phyloP scores from a whole-genome alignment of 2,329 filamentous ascomycete species.

The Ophiostoma sp. region DNA sequence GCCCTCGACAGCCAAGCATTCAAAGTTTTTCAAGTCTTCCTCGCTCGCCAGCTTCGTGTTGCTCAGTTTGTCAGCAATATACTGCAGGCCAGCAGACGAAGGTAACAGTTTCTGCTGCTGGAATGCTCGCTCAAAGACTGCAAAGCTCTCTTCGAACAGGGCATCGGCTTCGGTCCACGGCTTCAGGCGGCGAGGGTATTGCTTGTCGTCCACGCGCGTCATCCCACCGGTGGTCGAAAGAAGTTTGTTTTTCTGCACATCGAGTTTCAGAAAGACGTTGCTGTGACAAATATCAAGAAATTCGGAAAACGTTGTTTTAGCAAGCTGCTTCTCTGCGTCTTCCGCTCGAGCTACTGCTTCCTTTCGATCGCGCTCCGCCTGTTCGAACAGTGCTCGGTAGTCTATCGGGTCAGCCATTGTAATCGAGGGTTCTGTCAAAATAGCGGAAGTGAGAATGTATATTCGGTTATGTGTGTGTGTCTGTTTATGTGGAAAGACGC shows the following conservation, averaged over 20 bases:
- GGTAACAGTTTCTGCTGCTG: not conserved
- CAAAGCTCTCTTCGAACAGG: not conserved
- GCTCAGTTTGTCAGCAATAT: not conserved
- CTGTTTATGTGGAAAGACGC: too few relatives aligned
- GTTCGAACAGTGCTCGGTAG: too few relatives aligned
- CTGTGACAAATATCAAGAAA: not conserved
- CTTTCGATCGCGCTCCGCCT: too few relatives aligned
- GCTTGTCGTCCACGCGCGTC: not conserved
- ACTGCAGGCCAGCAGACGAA: not conserved
- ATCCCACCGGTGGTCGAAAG: not conserved
- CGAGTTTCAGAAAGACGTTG: not conserved
- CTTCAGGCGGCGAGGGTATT: not conserved
- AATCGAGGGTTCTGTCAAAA: too few relatives aligned
- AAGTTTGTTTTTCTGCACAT: not conserved
- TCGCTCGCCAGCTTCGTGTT: slow-evolving; percentile 16
- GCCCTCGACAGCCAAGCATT: slow-evolving; percentile 18
- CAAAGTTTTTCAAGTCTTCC: slow-evolving; percentile 20
- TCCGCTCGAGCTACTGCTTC: too few relatives aligned
- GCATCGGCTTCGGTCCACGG: not conserved
- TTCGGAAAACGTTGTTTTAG: too few relatives aligned
- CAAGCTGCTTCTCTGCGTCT: too few relatives aligned
- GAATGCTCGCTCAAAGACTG: not conserved
- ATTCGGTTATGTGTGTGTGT: too few relatives aligned
- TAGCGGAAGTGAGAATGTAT: too few relatives aligned
- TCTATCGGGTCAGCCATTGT: too few relatives aligned